Evolutionary conservation across 176 grass and related monocot genomes (phyloP).

Genomic region (Dendrocalamus sinicus): DNA sequence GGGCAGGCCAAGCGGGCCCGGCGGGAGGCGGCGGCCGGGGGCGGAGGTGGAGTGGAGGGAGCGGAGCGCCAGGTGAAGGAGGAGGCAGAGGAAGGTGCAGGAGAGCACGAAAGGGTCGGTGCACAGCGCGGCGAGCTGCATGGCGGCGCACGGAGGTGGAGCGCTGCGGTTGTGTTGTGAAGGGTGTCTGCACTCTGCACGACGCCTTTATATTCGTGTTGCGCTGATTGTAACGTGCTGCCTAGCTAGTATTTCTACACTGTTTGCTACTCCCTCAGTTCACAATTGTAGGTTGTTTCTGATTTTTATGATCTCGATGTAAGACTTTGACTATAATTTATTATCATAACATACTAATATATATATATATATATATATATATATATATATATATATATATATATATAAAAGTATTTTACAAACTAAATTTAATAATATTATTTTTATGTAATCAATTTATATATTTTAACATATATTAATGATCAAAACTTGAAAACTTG

Average conservation of each 20-base stretch:
- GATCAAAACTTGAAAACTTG: too few species aligned
- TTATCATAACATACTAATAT: too few species aligned
- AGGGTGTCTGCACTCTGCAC: neutral
- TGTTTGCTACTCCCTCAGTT: neutral
- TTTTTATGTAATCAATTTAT: too few species aligned
- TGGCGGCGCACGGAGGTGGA: neutral
- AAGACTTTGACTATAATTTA: too few species aligned
- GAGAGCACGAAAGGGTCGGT: constrained; percentile 62
- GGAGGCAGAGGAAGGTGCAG: constrained; percentile 58
- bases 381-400: too few species aligned
- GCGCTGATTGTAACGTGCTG: neutral
- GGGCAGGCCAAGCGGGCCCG: constrained; percentile 55
- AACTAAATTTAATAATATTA: too few species aligned
- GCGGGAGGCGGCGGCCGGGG: constrained; percentile 38
- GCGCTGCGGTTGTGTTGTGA: neutral
- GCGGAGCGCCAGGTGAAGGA: constrained; percentile 67
- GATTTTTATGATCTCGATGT: accelerated
- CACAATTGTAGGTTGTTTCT: too few species aligned
- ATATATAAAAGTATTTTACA: too few species aligned
- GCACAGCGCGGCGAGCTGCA: constrained; percentile 43
- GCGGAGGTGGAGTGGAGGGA: neutral
- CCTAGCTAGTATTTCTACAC: neutral
- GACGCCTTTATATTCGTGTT: neutral
- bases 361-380: too few species aligned
- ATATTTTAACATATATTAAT: too few species aligned